Evolutionary conservation across 108 stramenopile genomes (phyloP), one percentile per base, ranked within the genome.

Genomic region (Conticribra weissflogii): DNA sequence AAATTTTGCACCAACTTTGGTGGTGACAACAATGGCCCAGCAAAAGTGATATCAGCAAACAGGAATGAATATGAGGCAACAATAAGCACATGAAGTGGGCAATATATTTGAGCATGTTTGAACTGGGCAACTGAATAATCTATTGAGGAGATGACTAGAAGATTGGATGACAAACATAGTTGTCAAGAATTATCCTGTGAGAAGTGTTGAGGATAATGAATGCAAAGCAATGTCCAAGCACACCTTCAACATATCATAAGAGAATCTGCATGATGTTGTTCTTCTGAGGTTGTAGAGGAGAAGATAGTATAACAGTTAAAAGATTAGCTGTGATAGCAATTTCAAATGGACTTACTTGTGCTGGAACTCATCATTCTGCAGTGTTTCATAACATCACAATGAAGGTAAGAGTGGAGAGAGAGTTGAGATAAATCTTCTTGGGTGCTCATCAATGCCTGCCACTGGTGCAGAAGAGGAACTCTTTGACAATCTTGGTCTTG

Each of bases 161-260:
- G 57, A 58, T 58, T 58, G 30, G 25, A 3, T 28, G 0, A 28
- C 12, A 5, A 58, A 33, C 31, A 58, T 58, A 2, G 32, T 30
- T 30, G 29, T 31, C 8, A 31, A 58, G 7, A 58, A 58, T 18
- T 58, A 2, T 29, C 31, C 57, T 17, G 2, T 58, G 29, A 33
- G 31, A 17, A 33, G 31, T 58, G 57, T 31, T 14, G 29, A 12
- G 18, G 15, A 33, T 2, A 58, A 58, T n/a, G 3, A 14, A 1
- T 33, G 33, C 29, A 29, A 30, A 18, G 31, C 31, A 18, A 58
- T 58, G 57, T 9, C n/a, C 29, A 58, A 58, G 57, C 57, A 58
- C 29, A 58, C 31, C 16, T 3, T 33, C 29, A 31, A 9, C 9
- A 17, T 58, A 29, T 18, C 17, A 2, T 18, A 9, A 27, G 29